phyloP scores from a whole-genome alignment of 352 stramenopile genomes.

The Elongisporangium anandrum region DNA sequence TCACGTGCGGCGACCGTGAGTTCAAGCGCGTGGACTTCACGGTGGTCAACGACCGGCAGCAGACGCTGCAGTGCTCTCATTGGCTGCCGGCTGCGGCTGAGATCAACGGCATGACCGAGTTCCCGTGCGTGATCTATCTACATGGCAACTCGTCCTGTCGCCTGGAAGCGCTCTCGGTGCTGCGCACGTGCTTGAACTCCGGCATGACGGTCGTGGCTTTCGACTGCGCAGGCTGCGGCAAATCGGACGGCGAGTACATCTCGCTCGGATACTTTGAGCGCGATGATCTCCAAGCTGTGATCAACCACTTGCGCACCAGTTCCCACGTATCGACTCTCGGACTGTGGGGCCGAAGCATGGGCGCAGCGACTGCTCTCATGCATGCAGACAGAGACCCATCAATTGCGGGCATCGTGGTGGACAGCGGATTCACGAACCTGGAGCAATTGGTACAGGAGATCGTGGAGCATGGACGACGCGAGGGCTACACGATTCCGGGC shows the following conservation, averaged over 20 bases:
- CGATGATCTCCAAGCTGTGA: slow-evolving; percentile 84
- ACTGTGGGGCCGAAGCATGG: slow-evolving; percentile 98
- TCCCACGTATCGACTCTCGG: slow-evolving; percentile 93
- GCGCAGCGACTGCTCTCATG: slow-evolving; percentile 96
- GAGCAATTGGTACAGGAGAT: slow-evolving; percentile 96
- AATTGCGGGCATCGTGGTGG: slow-evolving; percentile 96
- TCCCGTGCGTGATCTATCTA: slow-evolving; percentile 96
- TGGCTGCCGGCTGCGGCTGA: slow-evolving; percentile 79
- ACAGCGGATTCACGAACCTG: slow-evolving; percentile 97
- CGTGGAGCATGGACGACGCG: slow-evolving; percentile 92
- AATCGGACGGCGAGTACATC: slow-evolving; percentile 97
- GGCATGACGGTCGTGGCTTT: slow-evolving; percentile 96
- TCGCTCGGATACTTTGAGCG: slow-evolving; percentile 97
- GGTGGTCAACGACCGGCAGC: slow-evolving; percentile 65
- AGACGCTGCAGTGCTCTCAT: slow-evolving; percentile 93
- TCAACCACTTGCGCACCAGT: slow-evolving; percentile 91
- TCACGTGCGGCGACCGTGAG: slow-evolving; percentile 82
- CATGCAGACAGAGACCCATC: slow-evolving; percentile 95
- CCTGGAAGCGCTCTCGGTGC: slow-evolving; percentile 92
- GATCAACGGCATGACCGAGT: slow-evolving; percentile 20
- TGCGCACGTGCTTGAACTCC: slow-evolving; percentile 84
- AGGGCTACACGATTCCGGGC: slow-evolving; percentile 90
- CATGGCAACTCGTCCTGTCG: slow-evolving; percentile 97
- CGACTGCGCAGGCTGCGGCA: slow-evolving; percentile 95
- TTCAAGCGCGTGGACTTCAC: slow-evolving; percentile 93